A percentile compares a stretch with the other conserved stretches of the same genome.
phyloP scores from a whole-genome alignment of 2,329 filamentous ascomycete genomes.

The Cadophora luteo-olivacea region DNA sequence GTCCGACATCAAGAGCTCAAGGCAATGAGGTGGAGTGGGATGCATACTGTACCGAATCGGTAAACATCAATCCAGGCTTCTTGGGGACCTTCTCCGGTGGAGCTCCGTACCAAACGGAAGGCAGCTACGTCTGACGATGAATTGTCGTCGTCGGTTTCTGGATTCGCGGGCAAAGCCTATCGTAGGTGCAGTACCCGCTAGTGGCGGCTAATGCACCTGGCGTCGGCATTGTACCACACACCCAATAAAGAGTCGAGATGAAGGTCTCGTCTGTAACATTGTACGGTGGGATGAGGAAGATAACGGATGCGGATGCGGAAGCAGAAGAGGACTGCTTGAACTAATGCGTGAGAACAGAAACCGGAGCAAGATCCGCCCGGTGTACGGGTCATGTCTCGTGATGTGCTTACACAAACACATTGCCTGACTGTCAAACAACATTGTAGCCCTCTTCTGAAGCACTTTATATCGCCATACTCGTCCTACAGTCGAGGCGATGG shows the following conservation, averaged over 20 bases:
- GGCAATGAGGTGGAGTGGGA: not conserved
- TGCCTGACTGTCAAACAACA: no score
- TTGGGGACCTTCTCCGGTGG: not conserved
- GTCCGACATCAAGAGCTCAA: not conserved
- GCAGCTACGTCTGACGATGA: not conserved
- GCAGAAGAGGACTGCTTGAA: not conserved
- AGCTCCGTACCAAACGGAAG: not conserved
- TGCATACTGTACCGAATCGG: not conserved
- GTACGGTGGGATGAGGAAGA: not conserved
- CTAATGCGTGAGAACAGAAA: not conserved
- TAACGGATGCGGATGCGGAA: slow-evolving; percentile 6
- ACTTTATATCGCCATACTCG: no score
- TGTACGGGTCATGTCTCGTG: no score
- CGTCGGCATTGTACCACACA: not conserved
- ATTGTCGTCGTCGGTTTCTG: not conserved
- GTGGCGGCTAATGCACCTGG: not conserved
- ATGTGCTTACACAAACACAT: no score
- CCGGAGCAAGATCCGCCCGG: no score
- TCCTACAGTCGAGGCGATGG: no score
- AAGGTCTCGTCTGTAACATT: not conserved
- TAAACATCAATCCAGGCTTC: not conserved
- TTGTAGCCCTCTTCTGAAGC: no score
- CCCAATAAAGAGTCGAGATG: not conserved
- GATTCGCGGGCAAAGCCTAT: not conserved
- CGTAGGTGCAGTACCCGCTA: not conserved